These are phyloP conservation scores for Alternaria sp. DNA, from an alignment of 2,329 filamentous ascomycete species.

Conservation along the genomic window DNA sequence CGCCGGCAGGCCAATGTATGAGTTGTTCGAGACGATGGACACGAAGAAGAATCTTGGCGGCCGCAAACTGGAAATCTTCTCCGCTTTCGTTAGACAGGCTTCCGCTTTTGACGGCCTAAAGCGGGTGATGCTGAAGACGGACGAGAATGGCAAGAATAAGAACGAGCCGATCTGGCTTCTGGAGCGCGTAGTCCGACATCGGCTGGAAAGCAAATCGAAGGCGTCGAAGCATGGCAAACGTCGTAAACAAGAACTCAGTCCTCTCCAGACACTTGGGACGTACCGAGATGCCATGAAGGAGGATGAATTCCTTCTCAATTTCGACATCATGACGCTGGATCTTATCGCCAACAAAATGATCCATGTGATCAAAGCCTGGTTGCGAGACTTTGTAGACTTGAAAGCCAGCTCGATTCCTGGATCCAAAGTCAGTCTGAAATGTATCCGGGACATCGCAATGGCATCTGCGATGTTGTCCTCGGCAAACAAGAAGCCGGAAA, in stretches of 20 bases:
- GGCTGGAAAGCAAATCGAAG: neutral
- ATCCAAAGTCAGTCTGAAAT: neutral
- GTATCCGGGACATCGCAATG: neutral
- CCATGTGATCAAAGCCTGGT: neutral
- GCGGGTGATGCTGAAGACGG: neutral
- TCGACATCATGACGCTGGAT: neutral
- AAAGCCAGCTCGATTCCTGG: neutral
- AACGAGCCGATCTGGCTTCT: neutral
- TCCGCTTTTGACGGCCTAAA: neutral
- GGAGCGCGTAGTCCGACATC: neutral
- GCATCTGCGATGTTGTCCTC: neutral
- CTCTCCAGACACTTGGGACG: neutral
- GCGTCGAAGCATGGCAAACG: neutral
- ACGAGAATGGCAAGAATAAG: neutral
- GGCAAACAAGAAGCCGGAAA: neutral
- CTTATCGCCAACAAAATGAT: neutral
- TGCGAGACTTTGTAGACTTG: neutral
- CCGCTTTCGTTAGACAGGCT: neutral
- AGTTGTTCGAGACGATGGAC: neutral
- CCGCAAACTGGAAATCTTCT: neutral
- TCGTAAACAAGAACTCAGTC: neutral
- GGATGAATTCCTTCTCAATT: neutral
- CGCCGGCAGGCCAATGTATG: neutral
- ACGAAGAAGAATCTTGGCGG: neutral
- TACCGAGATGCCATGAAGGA: neutral